Percentiles rank a stretch among this genome's conserved stretches.
phyloP scores from a whole-genome alignment of 2,329 filamentous ascomycete species.

The Alternaria postmessia region DNA sequence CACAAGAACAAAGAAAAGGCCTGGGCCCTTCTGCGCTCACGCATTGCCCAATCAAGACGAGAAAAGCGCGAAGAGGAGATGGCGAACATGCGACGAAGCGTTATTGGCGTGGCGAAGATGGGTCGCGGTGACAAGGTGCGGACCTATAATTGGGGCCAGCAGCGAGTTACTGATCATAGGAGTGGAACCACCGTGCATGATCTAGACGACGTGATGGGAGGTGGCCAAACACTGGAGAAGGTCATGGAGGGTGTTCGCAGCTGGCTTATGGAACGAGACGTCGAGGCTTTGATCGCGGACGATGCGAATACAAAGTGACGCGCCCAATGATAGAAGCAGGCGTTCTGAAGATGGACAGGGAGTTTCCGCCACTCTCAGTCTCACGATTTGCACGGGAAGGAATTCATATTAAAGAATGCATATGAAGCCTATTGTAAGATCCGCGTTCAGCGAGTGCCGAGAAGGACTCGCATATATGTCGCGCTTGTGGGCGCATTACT shows the following conservation, averaged over 20 bases:
- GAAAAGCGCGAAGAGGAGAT: slow-evolving; percentile 87
- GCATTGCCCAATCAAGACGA: slow-evolving; percentile 79
- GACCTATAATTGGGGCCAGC: slow-evolving; percentile 84
- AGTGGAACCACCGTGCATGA: slow-evolving; percentile 82
- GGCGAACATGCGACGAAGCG: slow-evolving; percentile 75
- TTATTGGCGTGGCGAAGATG: slow-evolving; percentile 79
- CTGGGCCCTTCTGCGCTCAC: slow-evolving; percentile 83
- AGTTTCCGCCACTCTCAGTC: not conserved
- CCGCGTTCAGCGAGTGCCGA: not conserved
- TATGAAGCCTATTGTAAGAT: not conserved
- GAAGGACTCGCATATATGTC: not conserved
- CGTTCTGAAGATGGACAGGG: not conserved
- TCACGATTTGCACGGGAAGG: not conserved
- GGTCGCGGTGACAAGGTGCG: slow-evolving; percentile 92
- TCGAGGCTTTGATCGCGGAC: slow-evolving; percentile 69
- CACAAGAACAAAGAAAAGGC: slow-evolving; percentile 86
- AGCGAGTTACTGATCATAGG: slow-evolving; percentile 88
- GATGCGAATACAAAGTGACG: slow-evolving; percentile 37
- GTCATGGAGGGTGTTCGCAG: slow-evolving; percentile 79
- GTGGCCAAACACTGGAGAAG: slow-evolving; percentile 74
- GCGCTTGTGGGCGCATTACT: not conserved
- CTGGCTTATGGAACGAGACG: slow-evolving; percentile 79
- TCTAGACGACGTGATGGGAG: slow-evolving; percentile 79
- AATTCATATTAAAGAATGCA: not conserved
- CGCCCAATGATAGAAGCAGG: not conserved